Evolutionary conservation across 345 rosid species (phyloP).

Genomic region (Citrus sinensis): DVS_A1.0 CM039164.1:28578001-28578500

Average conservation of each 20-base stretch:
- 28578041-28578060: slow-evolving; percentile 64
- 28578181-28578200: slow-evolving; percentile 60
- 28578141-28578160: slow-evolving; percentile 77
- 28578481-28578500: not conserved
- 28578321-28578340: not conserved
- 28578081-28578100: slow-evolving; percentile 60
- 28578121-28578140: slow-evolving; percentile 78
- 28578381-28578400: not conserved
- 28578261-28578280: slow-evolving; percentile 58
- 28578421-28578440: not conserved
- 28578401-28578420: not conserved
- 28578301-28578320: not conserved
- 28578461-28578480: not conserved
- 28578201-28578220: slow-evolving; percentile 76
- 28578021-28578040: slow-evolving; percentile 54
- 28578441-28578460: not conserved
- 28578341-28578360: not conserved
- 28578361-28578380: not conserved
- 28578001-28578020: slow-evolving; percentile 48
- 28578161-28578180: slow-evolving; percentile 63
- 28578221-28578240: slow-evolving; percentile 70
- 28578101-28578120: slow-evolving; percentile 44
- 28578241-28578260: slow-evolving; percentile 81
- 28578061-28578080: slow-evolving; percentile 90
- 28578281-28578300: not conserved